Conservation (phyloP, 371 early-diverging fungal genomes). For the Paraphysoderma sedebokerense region DNA sequence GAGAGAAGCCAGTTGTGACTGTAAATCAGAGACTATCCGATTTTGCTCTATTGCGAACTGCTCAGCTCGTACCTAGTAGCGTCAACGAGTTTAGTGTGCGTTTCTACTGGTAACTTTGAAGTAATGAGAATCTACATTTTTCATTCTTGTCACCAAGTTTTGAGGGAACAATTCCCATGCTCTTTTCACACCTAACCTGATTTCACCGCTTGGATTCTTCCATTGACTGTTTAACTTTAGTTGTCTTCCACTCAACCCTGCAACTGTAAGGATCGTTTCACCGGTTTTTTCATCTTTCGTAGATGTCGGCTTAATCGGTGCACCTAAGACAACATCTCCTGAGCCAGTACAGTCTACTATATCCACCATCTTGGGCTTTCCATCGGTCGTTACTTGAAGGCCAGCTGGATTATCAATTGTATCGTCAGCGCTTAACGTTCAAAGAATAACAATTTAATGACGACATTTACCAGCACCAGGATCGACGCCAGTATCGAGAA, state of each 20-base stretch:
- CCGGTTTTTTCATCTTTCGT: conserved; percentile 2
- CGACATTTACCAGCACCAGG: conserved; percentile 80
- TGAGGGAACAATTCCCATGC: conserved; percentile 60
- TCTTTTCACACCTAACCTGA: conserved; percentile 64
- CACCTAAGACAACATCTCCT: conserved; percentile 7
- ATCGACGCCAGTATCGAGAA: conserved; percentile 82
- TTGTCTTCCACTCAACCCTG: conserved; percentile 56
- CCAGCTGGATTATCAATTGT: not conserved
- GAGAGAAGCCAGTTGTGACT: conserved; percentile 31
- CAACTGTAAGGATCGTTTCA: conserved; percentile 24
- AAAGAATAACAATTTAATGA: too few relatives aligned
- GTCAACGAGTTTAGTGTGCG: not conserved
- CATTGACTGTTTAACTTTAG: conserved; percentile 50
- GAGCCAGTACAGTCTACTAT: conserved; percentile 85
- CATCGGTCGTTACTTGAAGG: conserved; percentile 56
- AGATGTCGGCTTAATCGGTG: not conserved
- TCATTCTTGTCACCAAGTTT: conserved; percentile 31
- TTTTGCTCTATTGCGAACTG: conserved; percentile 45
- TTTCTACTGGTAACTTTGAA: too few relatives aligned
- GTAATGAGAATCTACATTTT: too few relatives aligned
- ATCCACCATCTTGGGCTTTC: conserved; percentile 75
- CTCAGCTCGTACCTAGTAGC: conserved; percentile 39
- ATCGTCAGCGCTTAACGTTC: too few relatives aligned
- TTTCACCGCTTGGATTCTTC: conserved; percentile 61
- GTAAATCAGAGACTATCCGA: conserved; percentile 36